A percentile compares a stretch with the other conserved stretches of the same genome.
Conservation (phyloP, 495 filamentous ascomycete species). For the Evernia prunastri region DNA sequence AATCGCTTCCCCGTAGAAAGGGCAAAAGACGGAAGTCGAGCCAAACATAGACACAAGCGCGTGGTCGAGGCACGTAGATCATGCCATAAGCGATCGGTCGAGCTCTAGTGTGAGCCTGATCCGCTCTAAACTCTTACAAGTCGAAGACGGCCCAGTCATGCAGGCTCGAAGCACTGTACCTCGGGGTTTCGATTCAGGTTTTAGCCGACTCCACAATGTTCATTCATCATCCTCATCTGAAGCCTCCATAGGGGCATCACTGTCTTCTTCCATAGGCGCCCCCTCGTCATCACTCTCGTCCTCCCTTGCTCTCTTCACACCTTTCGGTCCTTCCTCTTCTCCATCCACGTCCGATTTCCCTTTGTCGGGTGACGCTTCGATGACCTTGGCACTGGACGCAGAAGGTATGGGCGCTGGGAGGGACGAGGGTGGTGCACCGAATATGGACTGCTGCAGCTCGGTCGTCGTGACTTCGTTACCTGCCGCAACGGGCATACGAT, state of each 20-base stretch:
- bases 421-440: slow-evolving; percentile 56
- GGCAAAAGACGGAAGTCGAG: background rate
- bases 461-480: slow-evolving; percentile 52
- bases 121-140: background rate
- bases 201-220: background rate
- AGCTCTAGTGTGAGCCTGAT: background rate
- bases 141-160: background rate
- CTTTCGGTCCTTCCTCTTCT: slow-evolving; percentile 30
- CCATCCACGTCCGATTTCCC: slow-evolving; percentile 1
- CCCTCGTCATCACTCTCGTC: slow-evolving; percentile 62
- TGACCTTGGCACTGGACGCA: slow-evolving; percentile 37
- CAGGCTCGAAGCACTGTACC: slow-evolving; percentile 3
- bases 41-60: background rate
- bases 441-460: slow-evolving; percentile 76
- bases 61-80: background rate
- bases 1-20: background rate
- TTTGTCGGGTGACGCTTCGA: slow-evolving; percentile 26
- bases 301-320: slow-evolving; percentile 62
- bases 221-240: slow-evolving; percentile 45
- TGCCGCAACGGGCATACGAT: slow-evolving; percentile 52
- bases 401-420: slow-evolving; percentile 32
- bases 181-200: background rate
- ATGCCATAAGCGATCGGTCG: background rate
- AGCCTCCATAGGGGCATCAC: slow-evolving; percentile 51
- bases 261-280: slow-evolving; percentile 68